Percentiles rank a stretch among this genome's conserved stretches.
Conservation (phyloP, 2,329 filamentous ascomycete genomes). For the Aspergillus sp. region DNA sequence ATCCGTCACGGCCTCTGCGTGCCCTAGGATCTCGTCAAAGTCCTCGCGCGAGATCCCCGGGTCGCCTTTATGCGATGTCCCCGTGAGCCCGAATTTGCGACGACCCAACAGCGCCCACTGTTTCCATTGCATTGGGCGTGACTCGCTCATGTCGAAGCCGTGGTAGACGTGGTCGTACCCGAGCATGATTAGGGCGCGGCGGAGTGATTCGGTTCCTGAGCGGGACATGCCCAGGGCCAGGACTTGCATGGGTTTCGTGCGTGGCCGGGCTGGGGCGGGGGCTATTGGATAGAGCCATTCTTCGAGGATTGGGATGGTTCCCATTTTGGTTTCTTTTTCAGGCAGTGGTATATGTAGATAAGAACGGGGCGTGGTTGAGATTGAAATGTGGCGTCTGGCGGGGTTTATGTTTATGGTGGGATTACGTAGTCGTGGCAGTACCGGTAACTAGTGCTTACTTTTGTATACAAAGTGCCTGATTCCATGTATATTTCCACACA, state of each 20-base stretch:
- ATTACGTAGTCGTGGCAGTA: too few species aligned
- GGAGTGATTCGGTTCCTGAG: constrained; percentile 26
- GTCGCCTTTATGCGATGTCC: background rate
- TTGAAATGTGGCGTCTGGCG: too few species aligned
- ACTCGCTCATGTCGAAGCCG: constrained; percentile 17
- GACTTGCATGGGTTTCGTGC: constrained; percentile 19
- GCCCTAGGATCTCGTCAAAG: constrained; percentile 12
- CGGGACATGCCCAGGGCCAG: constrained; percentile 26
- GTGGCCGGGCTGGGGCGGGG: background rate
- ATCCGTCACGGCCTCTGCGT: constrained; percentile 21
- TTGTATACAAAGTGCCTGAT: too few species aligned
- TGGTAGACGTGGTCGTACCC: constrained; percentile 27
- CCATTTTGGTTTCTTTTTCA: background rate
- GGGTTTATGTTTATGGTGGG: too few species aligned
- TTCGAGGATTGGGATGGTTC: background rate
- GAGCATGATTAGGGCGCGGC: constrained; percentile 24
- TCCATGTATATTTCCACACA: too few species aligned
- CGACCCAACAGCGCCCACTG: constrained; percentile 2
- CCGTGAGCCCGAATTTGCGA: constrained; percentile 1
- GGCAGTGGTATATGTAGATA: too few species aligned
- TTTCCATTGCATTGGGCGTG: constrained; percentile 6
- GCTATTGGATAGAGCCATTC: background rate
- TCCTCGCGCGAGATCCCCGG: background rate
- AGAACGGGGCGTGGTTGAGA: too few species aligned
- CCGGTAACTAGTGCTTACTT: too few species aligned